Conservation (phyloP, 495 filamentous ascomycete genomes). For the Penicillium riverlandense region DNA sequence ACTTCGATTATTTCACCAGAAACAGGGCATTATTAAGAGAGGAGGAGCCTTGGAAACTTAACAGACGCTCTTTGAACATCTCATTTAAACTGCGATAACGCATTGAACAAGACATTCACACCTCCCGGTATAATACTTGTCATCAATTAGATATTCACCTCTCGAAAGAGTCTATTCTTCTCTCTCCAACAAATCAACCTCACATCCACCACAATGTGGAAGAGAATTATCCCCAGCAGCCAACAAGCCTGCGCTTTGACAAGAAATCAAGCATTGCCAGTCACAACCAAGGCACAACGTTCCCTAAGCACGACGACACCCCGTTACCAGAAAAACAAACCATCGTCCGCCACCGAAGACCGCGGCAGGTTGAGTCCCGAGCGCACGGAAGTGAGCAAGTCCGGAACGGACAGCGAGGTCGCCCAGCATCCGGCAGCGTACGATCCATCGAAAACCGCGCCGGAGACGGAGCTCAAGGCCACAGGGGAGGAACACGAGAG, state of each 20-base stretch:
- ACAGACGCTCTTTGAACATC: too few relatives aligned
- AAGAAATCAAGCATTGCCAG: neutral
- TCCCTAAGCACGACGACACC: slow-evolving; percentile 11
- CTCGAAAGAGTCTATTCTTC: too few relatives aligned
- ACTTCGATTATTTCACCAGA: too few relatives aligned
- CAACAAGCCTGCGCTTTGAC: slow-evolving; percentile 7
- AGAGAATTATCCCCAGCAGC: slow-evolving; percentile 15
- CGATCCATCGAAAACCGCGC: slow-evolving; percentile 50
- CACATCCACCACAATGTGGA: slow-evolving; percentile 13
- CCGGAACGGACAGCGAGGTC: slow-evolving; percentile 49
- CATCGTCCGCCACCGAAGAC: slow-evolving; percentile 39
- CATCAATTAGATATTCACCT: too few relatives aligned
- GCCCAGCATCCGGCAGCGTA: slow-evolving; percentile 46
- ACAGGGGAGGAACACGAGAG: slow-evolving; percentile 24
- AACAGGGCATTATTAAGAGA: too few relatives aligned
- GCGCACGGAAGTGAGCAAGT: slow-evolving; percentile 50
- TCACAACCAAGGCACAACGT: neutral
- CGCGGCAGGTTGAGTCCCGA: slow-evolving; percentile 48
- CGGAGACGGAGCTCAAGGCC: slow-evolving; percentile 44
- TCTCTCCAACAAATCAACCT: too few relatives aligned
- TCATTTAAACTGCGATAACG: too few relatives aligned
- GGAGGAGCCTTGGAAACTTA: too few relatives aligned
- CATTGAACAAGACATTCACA: too few relatives aligned
- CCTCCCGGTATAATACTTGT: too few relatives aligned
- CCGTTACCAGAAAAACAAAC: slow-evolving; percentile 8